Evolutionary conservation across 352 stramenopile species (phyloP), one percentile per base, ranked within the genome.

Genomic region (Pythium folliculosum): DNA sequence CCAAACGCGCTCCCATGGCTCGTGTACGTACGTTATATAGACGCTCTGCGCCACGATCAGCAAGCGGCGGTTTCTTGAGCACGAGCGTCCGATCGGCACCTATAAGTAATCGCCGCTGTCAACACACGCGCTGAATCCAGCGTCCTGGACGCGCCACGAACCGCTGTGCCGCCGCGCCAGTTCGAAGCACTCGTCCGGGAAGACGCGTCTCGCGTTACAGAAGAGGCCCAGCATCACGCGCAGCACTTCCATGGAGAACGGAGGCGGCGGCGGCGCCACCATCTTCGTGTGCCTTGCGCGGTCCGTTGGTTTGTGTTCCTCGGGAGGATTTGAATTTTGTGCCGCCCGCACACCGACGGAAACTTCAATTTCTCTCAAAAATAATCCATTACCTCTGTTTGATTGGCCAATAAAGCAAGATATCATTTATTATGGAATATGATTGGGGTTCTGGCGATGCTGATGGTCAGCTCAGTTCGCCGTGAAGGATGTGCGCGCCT

Each of bases 301-400:
- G 5, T 47, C 10, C 19, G 19, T 7, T 48, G 19, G 19, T 49
- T 60, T 53, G 23, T 14, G 25, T 43, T 43, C 13, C n/a, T 2
- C 16, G 0, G 32, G 43, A n/a, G 5, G 14, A 37, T 27, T 35
- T 19, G 22, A 27, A 47, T 37, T 56, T 71, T 62, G n/a, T n/a
- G 44, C n/a, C 44, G 44, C 44, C 44, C 51, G 50, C 51, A 32
- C 45, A 51, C 58, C 44, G 48, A 48, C 14, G 35, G 40, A 65
- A 64, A 69, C 50, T 71, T 69, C 63, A 63, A 60, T 76, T 71
- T 79, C 70, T 59, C 17, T 58, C 47, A 50, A 7, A 23, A 45
- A 19, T 35, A 13, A 72, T 72, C 14, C 14, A n/a, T n/a, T n/a
- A n/a, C n/a, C n/a, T n/a, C n/a, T n/a, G 23, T 60, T 25, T 50